phyloP scores from a whole-genome alignment of 164 flowering plant species.

The Brasenia schreberi region DNA sequence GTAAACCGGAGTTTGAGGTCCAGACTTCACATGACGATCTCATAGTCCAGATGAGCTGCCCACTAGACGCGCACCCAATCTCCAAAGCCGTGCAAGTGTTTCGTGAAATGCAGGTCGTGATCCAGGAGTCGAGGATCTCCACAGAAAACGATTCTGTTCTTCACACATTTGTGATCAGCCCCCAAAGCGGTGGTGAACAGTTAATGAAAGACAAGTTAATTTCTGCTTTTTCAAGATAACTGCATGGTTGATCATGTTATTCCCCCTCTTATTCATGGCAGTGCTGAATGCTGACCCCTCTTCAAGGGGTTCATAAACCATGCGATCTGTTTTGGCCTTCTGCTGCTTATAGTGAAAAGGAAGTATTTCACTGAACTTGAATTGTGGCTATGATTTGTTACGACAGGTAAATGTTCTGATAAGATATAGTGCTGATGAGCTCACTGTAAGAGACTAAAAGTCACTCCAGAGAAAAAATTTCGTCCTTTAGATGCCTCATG shows the following conservation, averaged over 20 bases:
- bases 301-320: no score
- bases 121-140: conserved; percentile 56
- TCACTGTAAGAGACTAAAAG: no score
- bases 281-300: no score
- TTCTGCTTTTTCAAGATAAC: conserved; percentile 34
- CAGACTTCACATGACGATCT: conserved; percentile 45
- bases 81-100: conserved; percentile 61
- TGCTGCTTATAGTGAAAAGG: background rate
- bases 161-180: conserved; percentile 74
- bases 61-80: conserved; percentile 62
- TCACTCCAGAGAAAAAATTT: no score
- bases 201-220: conserved; percentile 68
- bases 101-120: conserved; percentile 42
- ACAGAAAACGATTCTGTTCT: conserved; percentile 43
- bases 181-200: conserved; percentile 43
- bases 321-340: no score
- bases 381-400: no score
- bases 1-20: conserved; percentile 35
- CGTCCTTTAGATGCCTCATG: no score
- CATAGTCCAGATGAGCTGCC: conserved; percentile 53
- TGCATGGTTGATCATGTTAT: background rate
- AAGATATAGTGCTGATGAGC: no score
- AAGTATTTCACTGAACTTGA: background rate
- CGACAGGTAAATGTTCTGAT: no score
- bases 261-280: no score